A percentile compares a stretch with the other conserved stretches of the same genome.
phyloP scores from a whole-genome alignment of 495 filamentous ascomycete species.

The Lasiosphaeris hirsuta region DNA sequence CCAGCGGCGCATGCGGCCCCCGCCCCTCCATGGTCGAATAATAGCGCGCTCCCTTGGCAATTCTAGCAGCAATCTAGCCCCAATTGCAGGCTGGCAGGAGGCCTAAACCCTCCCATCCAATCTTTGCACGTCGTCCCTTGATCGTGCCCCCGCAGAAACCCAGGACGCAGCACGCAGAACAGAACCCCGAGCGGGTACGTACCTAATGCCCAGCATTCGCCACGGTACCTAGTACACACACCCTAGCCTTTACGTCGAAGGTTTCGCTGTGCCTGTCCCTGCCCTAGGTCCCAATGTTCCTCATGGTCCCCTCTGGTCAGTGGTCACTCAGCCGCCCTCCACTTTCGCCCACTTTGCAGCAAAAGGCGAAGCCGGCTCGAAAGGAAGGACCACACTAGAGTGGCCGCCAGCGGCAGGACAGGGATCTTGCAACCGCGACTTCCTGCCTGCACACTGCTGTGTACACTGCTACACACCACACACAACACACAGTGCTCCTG shows the following conservation, averaged over 20 bases:
- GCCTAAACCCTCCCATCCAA: slow-evolving; percentile 21
- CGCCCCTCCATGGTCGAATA: slow-evolving; percentile 13
- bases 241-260: background rate
- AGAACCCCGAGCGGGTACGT: slow-evolving; percentile 9
- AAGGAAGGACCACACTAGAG: too few species aligned
- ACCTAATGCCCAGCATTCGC: background rate
- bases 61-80: slow-evolving; percentile 16
- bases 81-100: slow-evolving; percentile 15
- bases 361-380: too few species aligned
- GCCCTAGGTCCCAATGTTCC: background rate
- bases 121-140: slow-evolving; percentile 11
- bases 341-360: background rate
- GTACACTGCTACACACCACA: too few species aligned
- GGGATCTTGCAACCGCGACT: too few species aligned
- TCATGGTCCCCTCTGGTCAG: background rate
- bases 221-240: too few species aligned
- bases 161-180: background rate
- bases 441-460: too few species aligned
- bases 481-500: too few species aligned
- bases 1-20: slow-evolving; percentile 12
- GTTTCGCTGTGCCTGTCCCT: slow-evolving; percentile 8
- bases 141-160: slow-evolving; percentile 13
- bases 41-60: slow-evolving; percentile 21
- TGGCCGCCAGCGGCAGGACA: too few species aligned
- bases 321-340: slow-evolving; percentile 10